Evolutionary conservation across 768 basidiomycete genomes (phyloP).

Genomic region (Dacryopinax spathularia): DNA sequence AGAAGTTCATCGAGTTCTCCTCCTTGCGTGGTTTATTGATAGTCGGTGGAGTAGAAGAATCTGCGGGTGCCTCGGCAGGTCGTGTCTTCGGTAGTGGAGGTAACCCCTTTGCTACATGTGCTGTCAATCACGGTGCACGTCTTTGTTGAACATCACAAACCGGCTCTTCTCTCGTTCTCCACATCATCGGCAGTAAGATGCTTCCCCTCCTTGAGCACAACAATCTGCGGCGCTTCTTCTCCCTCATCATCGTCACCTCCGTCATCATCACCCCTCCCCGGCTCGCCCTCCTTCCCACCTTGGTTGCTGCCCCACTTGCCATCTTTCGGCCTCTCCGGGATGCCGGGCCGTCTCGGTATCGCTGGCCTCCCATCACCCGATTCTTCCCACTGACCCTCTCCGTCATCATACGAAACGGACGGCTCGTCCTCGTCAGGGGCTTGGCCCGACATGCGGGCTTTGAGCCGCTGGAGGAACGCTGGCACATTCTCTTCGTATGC

Average conservation of each 20-base stretch:
- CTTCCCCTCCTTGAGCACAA: slow-evolving; percentile 77
- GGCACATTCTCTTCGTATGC: background rate
- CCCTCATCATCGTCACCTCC: slow-evolving; percentile 56
- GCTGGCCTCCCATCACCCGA: background rate
- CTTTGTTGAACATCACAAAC: slow-evolving; percentile 27
- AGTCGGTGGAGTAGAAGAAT: slow-evolving; percentile 4
- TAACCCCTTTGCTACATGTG: slow-evolving; percentile 13
- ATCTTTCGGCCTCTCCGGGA: background rate
- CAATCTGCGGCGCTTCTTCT: slow-evolving; percentile 78
- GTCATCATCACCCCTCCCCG: slow-evolving; percentile 39
- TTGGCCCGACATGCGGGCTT: background rate
- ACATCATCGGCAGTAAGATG: slow-evolving; percentile 68
- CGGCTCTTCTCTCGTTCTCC: slow-evolving; percentile 60
- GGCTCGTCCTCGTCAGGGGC: background rate
- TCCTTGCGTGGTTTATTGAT: slow-evolving; percentile 5
- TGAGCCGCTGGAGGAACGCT: background rate
- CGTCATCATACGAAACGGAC: background rate
- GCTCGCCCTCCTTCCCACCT: background rate
- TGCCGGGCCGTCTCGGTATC: background rate
- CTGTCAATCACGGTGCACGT: slow-evolving; percentile 1
- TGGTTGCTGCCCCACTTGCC: slow-evolving; percentile 2
- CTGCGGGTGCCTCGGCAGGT: slow-evolving; percentile 9
- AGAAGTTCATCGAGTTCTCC: slow-evolving; percentile 8
- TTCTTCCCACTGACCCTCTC: background rate
- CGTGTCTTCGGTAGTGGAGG: slow-evolving; percentile 12